Evolutionary conservation across 2,329 filamentous ascomycete genomes (phyloP).

Genomic region (Colletotrichum costaricense): DNA sequence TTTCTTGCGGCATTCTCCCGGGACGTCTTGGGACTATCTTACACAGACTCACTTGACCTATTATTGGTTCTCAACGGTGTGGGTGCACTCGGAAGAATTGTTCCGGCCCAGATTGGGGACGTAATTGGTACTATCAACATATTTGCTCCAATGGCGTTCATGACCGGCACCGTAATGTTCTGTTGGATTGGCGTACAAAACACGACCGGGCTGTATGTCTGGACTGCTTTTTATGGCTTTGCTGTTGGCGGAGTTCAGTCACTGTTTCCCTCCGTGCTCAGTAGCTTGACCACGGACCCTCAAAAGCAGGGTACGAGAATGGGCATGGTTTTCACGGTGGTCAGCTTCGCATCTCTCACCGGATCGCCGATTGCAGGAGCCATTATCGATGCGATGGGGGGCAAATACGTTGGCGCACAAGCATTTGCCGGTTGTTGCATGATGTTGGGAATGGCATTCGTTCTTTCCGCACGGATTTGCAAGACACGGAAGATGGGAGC

Average conservation of each 20-base stretch:
- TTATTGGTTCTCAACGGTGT: constrained; percentile 65
- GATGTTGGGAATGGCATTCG: constrained; percentile 33
- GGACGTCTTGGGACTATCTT: constrained; percentile 46
- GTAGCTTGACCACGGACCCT: constrained; percentile 53
- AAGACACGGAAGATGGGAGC: constrained; percentile 29
- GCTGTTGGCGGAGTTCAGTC: constrained; percentile 43
- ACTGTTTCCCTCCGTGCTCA: constrained; percentile 50
- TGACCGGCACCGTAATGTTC: constrained; percentile 40
- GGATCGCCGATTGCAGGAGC: constrained; percentile 51
- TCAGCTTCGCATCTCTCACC: constrained; percentile 54
- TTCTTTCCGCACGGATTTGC: constrained; percentile 31
- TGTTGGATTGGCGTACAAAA: constrained; percentile 44
- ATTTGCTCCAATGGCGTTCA: constrained; percentile 52
- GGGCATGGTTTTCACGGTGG: constrained; percentile 56
- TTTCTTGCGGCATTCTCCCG: constrained; percentile 65
- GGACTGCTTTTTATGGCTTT: constrained; percentile 44
- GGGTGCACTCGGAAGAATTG: constrained; percentile 59
- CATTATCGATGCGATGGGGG: constrained; percentile 41
- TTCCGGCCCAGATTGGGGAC: constrained; percentile 61
- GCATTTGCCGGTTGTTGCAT: constrained; percentile 36
- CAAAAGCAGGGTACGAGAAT: constrained; percentile 54
- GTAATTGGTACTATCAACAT: constrained; percentile 63
- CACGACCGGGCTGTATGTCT: constrained; percentile 41
- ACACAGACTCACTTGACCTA: constrained; percentile 52
- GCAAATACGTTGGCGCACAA: constrained; percentile 40